Evolutionary conservation across 176 grass and related monocot species (phyloP).

Genomic region (Lolium rigidum): DNA sequence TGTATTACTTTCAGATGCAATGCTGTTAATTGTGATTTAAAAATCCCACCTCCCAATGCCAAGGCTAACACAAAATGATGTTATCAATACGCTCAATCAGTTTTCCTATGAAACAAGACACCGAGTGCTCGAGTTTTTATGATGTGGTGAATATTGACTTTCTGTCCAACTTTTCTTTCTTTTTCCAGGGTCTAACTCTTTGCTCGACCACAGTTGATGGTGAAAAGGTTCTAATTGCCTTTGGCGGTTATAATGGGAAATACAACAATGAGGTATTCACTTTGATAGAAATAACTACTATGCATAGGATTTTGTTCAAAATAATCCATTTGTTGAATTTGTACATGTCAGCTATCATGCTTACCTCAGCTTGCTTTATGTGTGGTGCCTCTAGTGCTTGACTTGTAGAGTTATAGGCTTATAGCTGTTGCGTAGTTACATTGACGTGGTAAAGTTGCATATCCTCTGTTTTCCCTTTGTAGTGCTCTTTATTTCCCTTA

Average conservation of each 20-base stretch:
- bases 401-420: neutral
- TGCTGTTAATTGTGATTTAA: neutral
- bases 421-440: neutral
- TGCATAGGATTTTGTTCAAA: neutral
- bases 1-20: constrained; percentile 26
- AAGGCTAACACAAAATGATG: neutral
- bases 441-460: neutral
- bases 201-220: constrained; percentile 68
- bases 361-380: neutral
- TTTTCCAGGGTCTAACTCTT: constrained; percentile 85
- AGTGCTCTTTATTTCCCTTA: neutral
- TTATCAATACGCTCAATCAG: constrained; percentile 10
- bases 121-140: constrained; percentile 6
- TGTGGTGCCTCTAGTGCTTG: constrained; percentile 20
- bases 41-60: neutral
- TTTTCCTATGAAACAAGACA: neutral
- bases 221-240: constrained; percentile 72
- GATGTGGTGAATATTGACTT: constrained; percentile 13
- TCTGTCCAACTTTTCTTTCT: constrained; percentile 34
- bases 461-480: neutral
- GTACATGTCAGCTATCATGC: constrained; percentile 2
- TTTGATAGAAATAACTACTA: neutral
- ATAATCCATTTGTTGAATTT: neutral
- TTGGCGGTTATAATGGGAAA: constrained; percentile 98
- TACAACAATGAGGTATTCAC: constrained; percentile 92